Evolutionary conservation across 805 yeast species (phyloP).

Genomic region (Saccharomyces paradoxus): DNA sequence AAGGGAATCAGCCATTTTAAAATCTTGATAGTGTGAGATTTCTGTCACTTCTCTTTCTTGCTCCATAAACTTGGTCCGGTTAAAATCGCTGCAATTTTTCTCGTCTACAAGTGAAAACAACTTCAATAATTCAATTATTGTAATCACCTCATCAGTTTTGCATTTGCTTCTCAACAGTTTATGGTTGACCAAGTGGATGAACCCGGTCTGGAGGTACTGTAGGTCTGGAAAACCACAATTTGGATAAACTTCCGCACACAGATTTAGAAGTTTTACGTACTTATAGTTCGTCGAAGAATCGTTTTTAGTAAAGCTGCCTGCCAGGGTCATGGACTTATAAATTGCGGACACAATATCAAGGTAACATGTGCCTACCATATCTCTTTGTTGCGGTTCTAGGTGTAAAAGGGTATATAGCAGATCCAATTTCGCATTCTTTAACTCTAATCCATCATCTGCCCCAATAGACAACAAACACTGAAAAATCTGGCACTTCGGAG

Average conservation of each 20-base stretch:
- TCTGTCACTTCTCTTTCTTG: background rate
- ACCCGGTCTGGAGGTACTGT: constrained; percentile 4
- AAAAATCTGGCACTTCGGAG: constrained; percentile 3
- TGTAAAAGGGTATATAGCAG: constrained; percentile 13
- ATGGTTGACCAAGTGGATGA: constrained; percentile 4
- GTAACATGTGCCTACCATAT: constrained; percentile 14
- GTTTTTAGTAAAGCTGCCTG: constrained; percentile 7
- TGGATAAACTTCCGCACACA: constrained; percentile 14
- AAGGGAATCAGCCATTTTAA: constrained; percentile 3
- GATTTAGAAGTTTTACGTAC: constrained; percentile 15
- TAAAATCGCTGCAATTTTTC: background rate
- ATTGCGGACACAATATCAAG: constrained; percentile 9
- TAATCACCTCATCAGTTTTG: background rate
- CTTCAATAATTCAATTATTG: background rate
- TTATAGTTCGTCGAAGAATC: constrained; percentile 10
- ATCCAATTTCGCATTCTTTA: constrained; percentile 17
- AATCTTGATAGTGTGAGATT: background rate
- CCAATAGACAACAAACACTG: background rate
- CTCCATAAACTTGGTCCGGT: background rate
- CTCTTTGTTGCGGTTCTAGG: constrained; percentile 15
- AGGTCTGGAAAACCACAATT: constrained; percentile 7
- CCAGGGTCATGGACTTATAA: constrained; percentile 4
- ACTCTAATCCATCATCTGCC: background rate
- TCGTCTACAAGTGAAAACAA: background rate
- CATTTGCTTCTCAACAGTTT: background rate